A percentile compares a stretch with the other conserved stretches of the same genome.
These are phyloP conservation scores for Cryptococcus hybrid DNA, from an alignment of 1,284 basidiomycete genomes.

Conservation along the genomic window DNA sequence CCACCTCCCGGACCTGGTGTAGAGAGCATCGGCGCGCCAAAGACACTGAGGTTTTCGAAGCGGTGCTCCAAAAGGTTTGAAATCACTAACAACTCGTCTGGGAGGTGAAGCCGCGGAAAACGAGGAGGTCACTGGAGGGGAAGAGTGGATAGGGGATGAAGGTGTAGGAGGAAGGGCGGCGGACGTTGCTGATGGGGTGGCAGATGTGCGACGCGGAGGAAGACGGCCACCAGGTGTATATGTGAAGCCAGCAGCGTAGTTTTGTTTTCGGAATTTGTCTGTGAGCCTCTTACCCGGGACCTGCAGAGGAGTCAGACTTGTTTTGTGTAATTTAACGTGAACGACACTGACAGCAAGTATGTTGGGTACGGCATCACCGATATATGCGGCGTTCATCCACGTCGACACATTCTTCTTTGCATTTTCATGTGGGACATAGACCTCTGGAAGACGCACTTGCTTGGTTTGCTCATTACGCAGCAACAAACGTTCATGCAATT, in stretches of 20 bases:
- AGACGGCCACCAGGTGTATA: conserved; percentile 61
- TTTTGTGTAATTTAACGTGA: neutral
- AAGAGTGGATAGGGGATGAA: conserved; percentile 30
- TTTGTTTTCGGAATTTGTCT: conserved; percentile 69
- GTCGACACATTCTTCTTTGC: conserved; percentile 85
- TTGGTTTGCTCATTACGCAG: conserved; percentile 95
- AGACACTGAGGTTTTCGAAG: conserved; percentile 27
- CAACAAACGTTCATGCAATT: conserved; percentile 82
- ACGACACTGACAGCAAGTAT: conserved; percentile 68
- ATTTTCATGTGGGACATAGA: conserved; percentile 87
- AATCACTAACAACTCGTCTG: conserved; percentile 81
- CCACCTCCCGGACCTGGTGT: conserved; percentile 47
- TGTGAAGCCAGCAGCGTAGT: conserved; percentile 32
- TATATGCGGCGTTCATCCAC: conserved; percentile 71
- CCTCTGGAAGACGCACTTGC: conserved; percentile 93
- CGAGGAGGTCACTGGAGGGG: neutral
- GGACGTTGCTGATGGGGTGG: conserved; percentile 36
- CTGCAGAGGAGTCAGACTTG: conserved; percentile 49
- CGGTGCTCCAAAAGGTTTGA: conserved; percentile 78
- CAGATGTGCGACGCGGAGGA: conserved; percentile 52
- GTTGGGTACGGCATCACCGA: conserved; percentile 72
- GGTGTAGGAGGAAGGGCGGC: conserved; percentile 40
- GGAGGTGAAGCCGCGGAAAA: conserved; percentile 55
- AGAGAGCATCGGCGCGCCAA: conserved; percentile 51
- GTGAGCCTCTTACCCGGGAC: conserved; percentile 90